Percentiles rank a stretch among this genome's conserved stretches.
Evolutionary conservation across 148 eudicot species (phyloP).

Genomic region (Cornus florida): DNA sequence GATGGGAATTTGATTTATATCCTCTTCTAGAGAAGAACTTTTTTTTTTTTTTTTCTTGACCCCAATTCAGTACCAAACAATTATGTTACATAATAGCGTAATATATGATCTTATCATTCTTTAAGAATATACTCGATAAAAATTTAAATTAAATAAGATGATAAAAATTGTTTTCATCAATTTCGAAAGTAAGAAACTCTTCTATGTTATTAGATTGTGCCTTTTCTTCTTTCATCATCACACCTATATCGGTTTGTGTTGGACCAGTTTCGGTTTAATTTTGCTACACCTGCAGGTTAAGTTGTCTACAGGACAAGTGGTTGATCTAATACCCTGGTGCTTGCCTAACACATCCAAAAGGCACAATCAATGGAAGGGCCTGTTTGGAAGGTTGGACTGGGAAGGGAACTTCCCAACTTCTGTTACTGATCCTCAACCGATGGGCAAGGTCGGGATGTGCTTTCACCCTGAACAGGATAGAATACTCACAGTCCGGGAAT

Average conservation of each 20-base stretch:
- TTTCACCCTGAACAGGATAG: constrained; percentile 64
- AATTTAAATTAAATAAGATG: no score
- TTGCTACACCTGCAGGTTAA: constrained; percentile 30
- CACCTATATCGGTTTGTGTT: not conserved
- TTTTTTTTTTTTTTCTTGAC: no score
- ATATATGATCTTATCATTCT: no score
- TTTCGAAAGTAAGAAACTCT: no score
- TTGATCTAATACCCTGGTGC: constrained; percentile 59
- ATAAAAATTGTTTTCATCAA: no score
- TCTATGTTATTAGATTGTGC: no score
- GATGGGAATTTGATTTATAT: no score
- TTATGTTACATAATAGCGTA: no score
- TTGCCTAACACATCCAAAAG: constrained; percentile 59
- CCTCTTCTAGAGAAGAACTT: no score
- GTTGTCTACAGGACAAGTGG: constrained; percentile 53
- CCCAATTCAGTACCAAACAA: no score
- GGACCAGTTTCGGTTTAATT: not conserved
- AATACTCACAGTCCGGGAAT: constrained; percentile 57
- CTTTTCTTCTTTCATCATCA: no score
- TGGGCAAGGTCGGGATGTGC: constrained; percentile 69
- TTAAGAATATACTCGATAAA: no score
- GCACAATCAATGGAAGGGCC: constrained; percentile 63
- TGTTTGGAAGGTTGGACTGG: constrained; percentile 62
- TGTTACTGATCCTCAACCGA: constrained; percentile 59
- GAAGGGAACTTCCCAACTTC: constrained; percentile 63